A percentile compares a stretch with the other conserved stretches of the same genome.
phyloP scores from a whole-genome alignment of 257 asterid species.

The Capsicum chinense region DNA sequence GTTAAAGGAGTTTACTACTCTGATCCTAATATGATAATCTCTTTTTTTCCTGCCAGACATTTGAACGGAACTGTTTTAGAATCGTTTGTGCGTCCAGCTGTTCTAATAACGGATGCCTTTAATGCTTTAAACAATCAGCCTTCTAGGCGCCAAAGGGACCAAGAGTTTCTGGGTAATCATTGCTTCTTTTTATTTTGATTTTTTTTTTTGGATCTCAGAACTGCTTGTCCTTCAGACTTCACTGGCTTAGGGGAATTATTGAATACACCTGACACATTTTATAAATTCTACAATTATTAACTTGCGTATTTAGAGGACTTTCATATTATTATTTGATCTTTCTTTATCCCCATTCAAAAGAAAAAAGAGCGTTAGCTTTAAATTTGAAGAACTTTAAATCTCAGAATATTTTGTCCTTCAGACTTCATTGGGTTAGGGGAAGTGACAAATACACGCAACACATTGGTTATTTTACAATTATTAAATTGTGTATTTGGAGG shows the following conservation, averaged over 20 bases:
- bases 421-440: conserved; percentile 17
- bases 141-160: conserved; percentile 92
- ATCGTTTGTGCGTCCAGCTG: conserved; percentile 99
- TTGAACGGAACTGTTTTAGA: conserved; percentile 93
- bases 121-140: conserved; percentile 94
- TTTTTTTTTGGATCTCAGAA: not conserved
- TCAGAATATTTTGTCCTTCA: not conserved
- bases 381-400: conserved; percentile 26
- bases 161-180: conserved; percentile 81
- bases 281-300: not conserved
- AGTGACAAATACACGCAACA: not conserved
- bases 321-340: conserved; percentile 4
- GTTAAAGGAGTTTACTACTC: conserved; percentile 15
- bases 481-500: not conserved
- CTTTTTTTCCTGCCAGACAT: conserved; percentile 61
- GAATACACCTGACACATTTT: not conserved
- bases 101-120: conserved; percentile 88
- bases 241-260: conserved; percentile 4
- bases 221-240: not conserved
- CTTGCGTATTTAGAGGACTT: not conserved
- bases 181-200: conserved; percentile 28
- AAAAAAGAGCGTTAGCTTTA: conserved; percentile 14
- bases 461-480: conserved; percentile 1
- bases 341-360: not conserved
- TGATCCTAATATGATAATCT: conserved; percentile 27